Percentiles rank a stretch among this genome's conserved stretches.
Conservation (phyloP, 2,329 filamentous ascomycete genomes). For the Paradendryphiella salina region DNA sequence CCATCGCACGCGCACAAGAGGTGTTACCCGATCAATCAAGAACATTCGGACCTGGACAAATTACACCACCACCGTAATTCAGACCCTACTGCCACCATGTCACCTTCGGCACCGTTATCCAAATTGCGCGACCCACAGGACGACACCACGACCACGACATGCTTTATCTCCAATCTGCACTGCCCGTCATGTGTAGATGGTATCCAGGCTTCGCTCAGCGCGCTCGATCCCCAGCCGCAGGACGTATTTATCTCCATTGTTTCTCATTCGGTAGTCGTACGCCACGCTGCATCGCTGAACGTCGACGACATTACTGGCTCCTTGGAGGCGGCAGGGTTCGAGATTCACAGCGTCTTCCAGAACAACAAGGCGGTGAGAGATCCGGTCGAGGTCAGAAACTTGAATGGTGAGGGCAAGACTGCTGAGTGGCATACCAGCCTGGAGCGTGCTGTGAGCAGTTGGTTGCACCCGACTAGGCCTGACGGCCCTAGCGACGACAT, state of each 20-base stretch:
- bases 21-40: constrained; percentile 7
- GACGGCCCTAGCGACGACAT: constrained; percentile 27
- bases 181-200: constrained; percentile 73
- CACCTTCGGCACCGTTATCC: constrained; percentile 15
- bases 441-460: constrained; percentile 41
- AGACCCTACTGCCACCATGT: constrained; percentile 16
- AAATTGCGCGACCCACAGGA: constrained; percentile 18
- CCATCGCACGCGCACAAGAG: constrained; percentile 17
- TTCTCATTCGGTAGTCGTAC: constrained; percentile 68
- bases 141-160: constrained; percentile 54
- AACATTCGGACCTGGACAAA: constrained; percentile 14
- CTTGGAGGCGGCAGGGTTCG: constrained; percentile 63
- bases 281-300: constrained; percentile 53
- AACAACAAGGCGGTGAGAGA: constrained; percentile 24
- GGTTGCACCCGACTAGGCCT: constrained; percentile 25
- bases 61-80: constrained; percentile 19
- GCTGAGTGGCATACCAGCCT: constrained; percentile 42
- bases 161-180: constrained; percentile 74
- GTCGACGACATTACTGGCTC: constrained; percentile 49
- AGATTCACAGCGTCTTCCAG: constrained; percentile 57
- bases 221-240: constrained; percentile 53
- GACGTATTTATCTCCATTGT: constrained; percentile 72
- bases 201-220: constrained; percentile 62
- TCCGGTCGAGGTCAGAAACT: constrained; percentile 21
- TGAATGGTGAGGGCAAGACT: constrained; percentile 12